Percentiles rank a stretch among this genome's conserved stretches.
Evolutionary conservation across 1,139 yeast genomes (phyloP).

Genomic region (Geotrichum cucujoidarum): DNA sequence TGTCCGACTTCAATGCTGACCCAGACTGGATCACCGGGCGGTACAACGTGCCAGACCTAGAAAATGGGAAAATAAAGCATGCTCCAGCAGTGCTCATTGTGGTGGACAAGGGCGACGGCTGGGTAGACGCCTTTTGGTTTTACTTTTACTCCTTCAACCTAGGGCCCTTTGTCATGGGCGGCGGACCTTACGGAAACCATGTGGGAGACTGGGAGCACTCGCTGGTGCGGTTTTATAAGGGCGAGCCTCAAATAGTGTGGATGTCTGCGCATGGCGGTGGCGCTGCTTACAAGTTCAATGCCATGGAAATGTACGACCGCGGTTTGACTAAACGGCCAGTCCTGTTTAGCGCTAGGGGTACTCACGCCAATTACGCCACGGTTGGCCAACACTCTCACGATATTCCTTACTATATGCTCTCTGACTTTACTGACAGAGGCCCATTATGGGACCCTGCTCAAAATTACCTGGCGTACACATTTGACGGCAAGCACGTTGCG

Average conservation of each 20-base stretch:
- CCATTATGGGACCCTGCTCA: constrained; percentile 89
- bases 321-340: constrained; percentile 52
- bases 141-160: constrained; percentile 89
- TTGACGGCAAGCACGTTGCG: constrained; percentile 51
- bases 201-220: constrained; percentile 99
- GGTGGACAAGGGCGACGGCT: constrained; percentile 88
- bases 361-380: constrained; percentile 95
- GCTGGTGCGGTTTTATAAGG: constrained; percentile 73
- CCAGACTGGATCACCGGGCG: constrained; percentile 86
- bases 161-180: constrained; percentile 97
- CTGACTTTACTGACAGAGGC: constrained; percentile 93
- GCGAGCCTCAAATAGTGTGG: constrained; percentile 88
- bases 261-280: constrained; percentile 99
- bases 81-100: constrained; percentile 82
- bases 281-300: constrained; percentile 72
- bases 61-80: constrained; percentile 61
- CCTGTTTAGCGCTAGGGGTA: constrained; percentile 86
- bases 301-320: constrained; percentile 53
- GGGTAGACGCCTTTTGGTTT: constrained; percentile 94
- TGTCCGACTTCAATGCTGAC: constrained; percentile 64
- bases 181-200: constrained; percentile 95
- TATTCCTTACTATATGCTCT: constrained; percentile 80
- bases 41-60: constrained; percentile 60
- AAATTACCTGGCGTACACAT: constrained; percentile 76
- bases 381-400: constrained; percentile 96